Percentiles rank a stretch among this genome's conserved stretches.
Evolutionary conservation across 257 asterid genomes (phyloP).

Genomic region (Scutellaria barbata): DNA sequence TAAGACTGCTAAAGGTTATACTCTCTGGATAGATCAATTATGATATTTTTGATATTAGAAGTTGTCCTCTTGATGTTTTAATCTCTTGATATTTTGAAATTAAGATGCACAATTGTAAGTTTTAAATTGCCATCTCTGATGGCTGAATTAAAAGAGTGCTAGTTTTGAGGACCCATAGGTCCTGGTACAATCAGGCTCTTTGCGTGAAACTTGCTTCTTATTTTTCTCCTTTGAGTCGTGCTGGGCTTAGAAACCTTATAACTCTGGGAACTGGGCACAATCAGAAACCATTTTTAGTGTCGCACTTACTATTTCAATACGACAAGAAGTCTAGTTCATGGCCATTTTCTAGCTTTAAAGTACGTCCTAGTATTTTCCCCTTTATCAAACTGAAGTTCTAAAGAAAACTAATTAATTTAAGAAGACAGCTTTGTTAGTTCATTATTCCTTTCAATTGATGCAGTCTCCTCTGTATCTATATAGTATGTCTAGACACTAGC

Average conservation of each 20-base stretch:
- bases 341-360: constrained; percentile 6
- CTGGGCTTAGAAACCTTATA: not conserved
- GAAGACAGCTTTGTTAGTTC: constrained; percentile 16
- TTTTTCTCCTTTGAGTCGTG: not conserved
- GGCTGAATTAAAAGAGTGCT: constrained; percentile 2
- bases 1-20: constrained; percentile 30
- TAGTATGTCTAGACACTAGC: not conserved
- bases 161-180: not conserved
- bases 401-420: not conserved
- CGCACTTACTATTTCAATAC: not conserved
- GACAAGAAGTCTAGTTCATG: not conserved
- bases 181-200: not conserved
- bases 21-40: constrained; percentile 13
- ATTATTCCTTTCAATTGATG: not conserved
- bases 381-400: constrained; percentile 5
- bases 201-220: not conserved
- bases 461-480: constrained; percentile 8
- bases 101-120: not conserved
- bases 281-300: not conserved
- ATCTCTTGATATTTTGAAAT: constrained; percentile 7
- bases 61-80: constrained; percentile 12
- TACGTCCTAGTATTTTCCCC: not conserved
- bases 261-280: not conserved
- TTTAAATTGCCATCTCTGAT: constrained; percentile 12
- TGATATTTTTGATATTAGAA: constrained; percentile 16